These are phyloP conservation scores for Moniliophthora roreri DNA, from an alignment of 1,284 basidiomycete species.

Conservation along the genomic window DNA sequence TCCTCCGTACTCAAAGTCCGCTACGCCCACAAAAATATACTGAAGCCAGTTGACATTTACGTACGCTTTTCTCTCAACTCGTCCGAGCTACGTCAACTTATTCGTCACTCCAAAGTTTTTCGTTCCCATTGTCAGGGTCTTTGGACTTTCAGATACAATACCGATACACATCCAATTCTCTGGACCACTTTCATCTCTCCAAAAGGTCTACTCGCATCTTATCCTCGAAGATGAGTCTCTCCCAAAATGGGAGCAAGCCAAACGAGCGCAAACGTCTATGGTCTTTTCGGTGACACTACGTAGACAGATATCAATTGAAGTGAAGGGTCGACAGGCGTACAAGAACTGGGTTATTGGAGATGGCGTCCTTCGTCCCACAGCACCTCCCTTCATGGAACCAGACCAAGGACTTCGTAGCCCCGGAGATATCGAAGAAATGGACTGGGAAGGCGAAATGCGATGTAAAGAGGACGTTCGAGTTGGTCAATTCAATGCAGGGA, in stretches of 20 bases:
- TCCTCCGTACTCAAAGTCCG: constrained; percentile 5
- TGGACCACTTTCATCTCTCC: constrained; percentile 21
- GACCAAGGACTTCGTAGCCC: background rate
- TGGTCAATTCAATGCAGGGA: constrained; percentile 12
- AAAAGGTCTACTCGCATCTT: constrained; percentile 18
- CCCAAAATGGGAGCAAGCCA: background rate
- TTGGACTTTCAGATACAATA: constrained; percentile 25
- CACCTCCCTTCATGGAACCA: constrained; percentile 10
- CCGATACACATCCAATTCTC: constrained; percentile 26
- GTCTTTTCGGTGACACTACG: constrained; percentile 16
- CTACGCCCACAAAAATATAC: background rate
- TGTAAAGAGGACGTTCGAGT: constrained; percentile 7
- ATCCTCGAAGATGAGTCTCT: background rate
- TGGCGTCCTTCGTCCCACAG: constrained; percentile 14
- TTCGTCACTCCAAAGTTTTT: constrained; percentile 18
- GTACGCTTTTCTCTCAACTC: background rate
- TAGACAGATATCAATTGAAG: constrained; percentile 19
- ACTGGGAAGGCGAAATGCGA: constrained; percentile 13
- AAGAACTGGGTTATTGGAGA: constrained; percentile 14
- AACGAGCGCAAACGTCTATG: constrained; percentile 3
- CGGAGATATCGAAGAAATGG: constrained; percentile 1
- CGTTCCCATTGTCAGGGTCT: constrained; percentile 23
- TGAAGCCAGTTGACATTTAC: background rate
- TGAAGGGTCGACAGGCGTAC: constrained; percentile 12
- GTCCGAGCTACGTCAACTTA: background rate